A percentile compares a stretch with the other conserved stretches of the same genome.
Evolutionary conservation across 257 asterid species (phyloP).

Genomic region (Fraxinus americana): DNA sequence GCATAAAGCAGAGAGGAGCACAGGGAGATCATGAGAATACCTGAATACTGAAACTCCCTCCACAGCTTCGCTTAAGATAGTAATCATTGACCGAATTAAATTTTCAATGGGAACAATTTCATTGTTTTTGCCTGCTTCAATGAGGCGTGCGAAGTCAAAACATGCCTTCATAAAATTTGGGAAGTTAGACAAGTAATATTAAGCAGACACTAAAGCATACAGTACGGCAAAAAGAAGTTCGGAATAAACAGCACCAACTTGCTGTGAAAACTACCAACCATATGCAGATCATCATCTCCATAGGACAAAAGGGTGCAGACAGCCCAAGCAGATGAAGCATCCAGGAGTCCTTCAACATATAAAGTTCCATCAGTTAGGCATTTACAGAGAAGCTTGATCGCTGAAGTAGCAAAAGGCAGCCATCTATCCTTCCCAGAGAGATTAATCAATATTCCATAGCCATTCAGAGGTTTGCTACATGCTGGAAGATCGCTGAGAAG

Average conservation of each 20-base stretch:
- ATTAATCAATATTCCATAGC: constrained; percentile 68
- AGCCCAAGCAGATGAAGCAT: constrained; percentile 62
- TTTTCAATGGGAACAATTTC: constrained; percentile 72
- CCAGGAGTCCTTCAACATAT: constrained; percentile 85
- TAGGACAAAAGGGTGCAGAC: constrained; percentile 74
- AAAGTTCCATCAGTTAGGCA: constrained; percentile 87
- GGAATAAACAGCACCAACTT: constrained; percentile 15
- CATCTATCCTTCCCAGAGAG: constrained; percentile 74
- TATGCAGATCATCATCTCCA: constrained; percentile 81
- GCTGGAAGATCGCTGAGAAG: constrained; percentile 64
- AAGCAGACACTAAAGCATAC: constrained; percentile 19
- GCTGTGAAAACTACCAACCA: constrained; percentile 53
- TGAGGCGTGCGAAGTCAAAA: constrained; percentile 74
- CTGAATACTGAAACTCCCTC: constrained; percentile 63
- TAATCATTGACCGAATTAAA: constrained; percentile 56
- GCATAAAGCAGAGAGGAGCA: constrained; percentile 15
- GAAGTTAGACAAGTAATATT: constrained; percentile 35
- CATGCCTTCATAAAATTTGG: constrained; percentile 73
- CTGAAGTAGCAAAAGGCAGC: constrained; percentile 72
- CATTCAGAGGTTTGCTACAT: constrained; percentile 52
- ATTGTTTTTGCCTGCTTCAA: constrained; percentile 62
- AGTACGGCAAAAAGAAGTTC: constrained; percentile 9
- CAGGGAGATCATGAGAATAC: constrained; percentile 34
- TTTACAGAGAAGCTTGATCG: constrained; percentile 76
- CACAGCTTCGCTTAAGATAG: constrained; percentile 58